phyloP scores from a whole-genome alignment of 768 basidiomycete species.

The Boletellus ananiceps region DNA sequence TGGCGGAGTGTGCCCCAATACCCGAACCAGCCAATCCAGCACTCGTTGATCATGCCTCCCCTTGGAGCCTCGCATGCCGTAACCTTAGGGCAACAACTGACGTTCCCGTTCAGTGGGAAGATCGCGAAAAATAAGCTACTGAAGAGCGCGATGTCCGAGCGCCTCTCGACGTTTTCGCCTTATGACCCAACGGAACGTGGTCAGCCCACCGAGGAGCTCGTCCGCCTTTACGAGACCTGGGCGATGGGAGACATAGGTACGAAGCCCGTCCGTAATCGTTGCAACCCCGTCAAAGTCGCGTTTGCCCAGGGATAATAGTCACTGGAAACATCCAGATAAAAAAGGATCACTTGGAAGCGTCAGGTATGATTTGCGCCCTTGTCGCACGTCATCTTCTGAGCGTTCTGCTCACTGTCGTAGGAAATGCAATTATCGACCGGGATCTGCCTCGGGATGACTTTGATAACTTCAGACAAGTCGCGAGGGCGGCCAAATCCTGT shows the following conservation, averaged over 20 bases:
- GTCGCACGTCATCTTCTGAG: background rate
- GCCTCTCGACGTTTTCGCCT: constrained; percentile 32
- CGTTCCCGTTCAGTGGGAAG: constrained; percentile 29
- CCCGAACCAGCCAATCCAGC: constrained; percentile 14
- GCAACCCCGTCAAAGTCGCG: constrained; percentile 1
- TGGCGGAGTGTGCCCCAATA: constrained; percentile 10
- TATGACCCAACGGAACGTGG: constrained; percentile 28
- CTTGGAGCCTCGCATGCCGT: constrained; percentile 16
- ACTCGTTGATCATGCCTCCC: constrained; percentile 11
- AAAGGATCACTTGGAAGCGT: constrained; percentile 32
- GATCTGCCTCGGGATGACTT: constrained; percentile 25
- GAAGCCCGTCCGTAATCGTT: background rate
- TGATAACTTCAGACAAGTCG: constrained; percentile 17
- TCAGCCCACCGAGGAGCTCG: constrained; percentile 31
- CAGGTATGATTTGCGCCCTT: constrained; percentile 18
- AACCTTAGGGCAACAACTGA: constrained; percentile 22
- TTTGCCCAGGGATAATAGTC: constrained; percentile 26
- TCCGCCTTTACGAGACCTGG: constrained; percentile 34
- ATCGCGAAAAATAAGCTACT: constrained; percentile 29
- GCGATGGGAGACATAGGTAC: constrained; percentile 30
- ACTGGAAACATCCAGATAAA: constrained; percentile 35
- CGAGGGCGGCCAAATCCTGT: constrained; percentile 28
- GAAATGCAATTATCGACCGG: constrained; percentile 31
- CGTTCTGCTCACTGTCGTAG: constrained; percentile 8
- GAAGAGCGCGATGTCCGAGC: constrained; percentile 35